phyloP scores from a whole-genome alignment of 164 flowering plant species.

The Magnolia officinalis region DNA sequence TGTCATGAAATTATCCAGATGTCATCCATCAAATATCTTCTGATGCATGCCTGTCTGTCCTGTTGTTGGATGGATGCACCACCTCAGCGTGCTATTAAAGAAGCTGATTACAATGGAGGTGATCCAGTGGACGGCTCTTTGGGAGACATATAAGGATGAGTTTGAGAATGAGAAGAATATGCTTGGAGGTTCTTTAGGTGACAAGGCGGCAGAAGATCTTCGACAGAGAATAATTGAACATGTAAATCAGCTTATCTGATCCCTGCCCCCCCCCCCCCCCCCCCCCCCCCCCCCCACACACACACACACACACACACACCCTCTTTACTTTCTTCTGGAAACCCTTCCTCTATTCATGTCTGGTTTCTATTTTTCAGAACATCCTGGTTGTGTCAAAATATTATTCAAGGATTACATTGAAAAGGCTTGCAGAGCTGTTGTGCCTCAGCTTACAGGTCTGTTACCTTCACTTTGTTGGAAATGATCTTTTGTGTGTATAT shows the following conservation, averaged over 20 bases:
- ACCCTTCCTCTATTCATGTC: background rate
- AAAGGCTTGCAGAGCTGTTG: constrained; percentile 83
- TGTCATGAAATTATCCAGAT: background rate
- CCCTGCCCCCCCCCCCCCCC: background rate
- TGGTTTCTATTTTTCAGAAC: constrained; percentile 47
- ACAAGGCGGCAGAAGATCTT: constrained; percentile 90
- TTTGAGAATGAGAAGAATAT: constrained; percentile 81
- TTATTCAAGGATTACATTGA: constrained; percentile 82
- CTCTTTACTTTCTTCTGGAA: background rate
- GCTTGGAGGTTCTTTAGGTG: constrained; percentile 82
- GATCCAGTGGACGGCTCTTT: constrained; percentile 84
- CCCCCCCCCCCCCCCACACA: too few species aligned
- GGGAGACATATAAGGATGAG: constrained; percentile 69
- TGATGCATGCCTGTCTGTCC: constrained; percentile 1
- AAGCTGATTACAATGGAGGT: constrained; percentile 96
- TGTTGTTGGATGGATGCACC: constrained; percentile 7
- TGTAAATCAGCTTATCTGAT: constrained; percentile 31
- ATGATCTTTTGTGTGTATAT: background rate
- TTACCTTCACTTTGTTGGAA: background rate
- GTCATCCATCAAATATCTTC: background rate
- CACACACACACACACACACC: too few species aligned
- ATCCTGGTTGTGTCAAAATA: constrained; percentile 94
- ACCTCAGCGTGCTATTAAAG: constrained; percentile 65
- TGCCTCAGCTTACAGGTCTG: constrained; percentile 83
- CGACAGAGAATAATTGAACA: constrained; percentile 90